phyloP scores from a whole-genome alignment of 1,284 basidiomycete species.

The Ganoderma sinense region DNA sequence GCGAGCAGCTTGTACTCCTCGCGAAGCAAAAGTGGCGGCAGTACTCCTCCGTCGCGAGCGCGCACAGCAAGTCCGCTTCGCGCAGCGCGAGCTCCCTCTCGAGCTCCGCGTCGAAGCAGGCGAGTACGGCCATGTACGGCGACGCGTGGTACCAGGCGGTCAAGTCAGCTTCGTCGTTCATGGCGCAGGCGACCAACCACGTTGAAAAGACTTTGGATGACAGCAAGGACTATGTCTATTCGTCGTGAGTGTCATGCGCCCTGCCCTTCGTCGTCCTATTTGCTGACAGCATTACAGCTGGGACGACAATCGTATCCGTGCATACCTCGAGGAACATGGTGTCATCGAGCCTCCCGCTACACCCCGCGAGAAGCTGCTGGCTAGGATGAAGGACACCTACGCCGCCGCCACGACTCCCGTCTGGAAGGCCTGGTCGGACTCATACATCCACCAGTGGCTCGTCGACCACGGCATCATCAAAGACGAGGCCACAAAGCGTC shows the following conservation, averaged over 20 bases:
- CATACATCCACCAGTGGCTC: constrained; percentile 87
- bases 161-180: constrained; percentile 47
- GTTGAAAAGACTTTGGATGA: constrained; percentile 70
- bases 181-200: constrained; percentile 57
- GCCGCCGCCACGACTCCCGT: constrained; percentile 65
- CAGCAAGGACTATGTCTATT: constrained; percentile 87
- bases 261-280: not conserved
- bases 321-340: constrained; percentile 80
- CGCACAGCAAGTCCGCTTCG: constrained; percentile 33
- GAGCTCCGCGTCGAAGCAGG: constrained; percentile 43
- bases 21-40: constrained; percentile 76
- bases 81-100: constrained; percentile 49
- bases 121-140: constrained; percentile 68
- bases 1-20: constrained; percentile 81
- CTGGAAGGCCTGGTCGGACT: constrained; percentile 88
- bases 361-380: constrained; percentile 72
- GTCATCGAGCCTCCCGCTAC: constrained; percentile 67
- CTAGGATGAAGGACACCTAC: constrained; percentile 76
- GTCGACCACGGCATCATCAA: constrained; percentile 76
- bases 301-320: constrained; percentile 77
- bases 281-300: constrained; percentile 48
- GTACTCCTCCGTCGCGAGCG: constrained; percentile 56
- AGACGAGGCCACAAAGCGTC: constrained; percentile 64
- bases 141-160: constrained; percentile 56
- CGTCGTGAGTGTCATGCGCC: constrained; percentile 46